A percentile compares a stretch with the other conserved stretches of the same genome.
Conservation (phyloP, 1,284 basidiomycete genomes). For the Mrakiaceae sp. region DNA sequence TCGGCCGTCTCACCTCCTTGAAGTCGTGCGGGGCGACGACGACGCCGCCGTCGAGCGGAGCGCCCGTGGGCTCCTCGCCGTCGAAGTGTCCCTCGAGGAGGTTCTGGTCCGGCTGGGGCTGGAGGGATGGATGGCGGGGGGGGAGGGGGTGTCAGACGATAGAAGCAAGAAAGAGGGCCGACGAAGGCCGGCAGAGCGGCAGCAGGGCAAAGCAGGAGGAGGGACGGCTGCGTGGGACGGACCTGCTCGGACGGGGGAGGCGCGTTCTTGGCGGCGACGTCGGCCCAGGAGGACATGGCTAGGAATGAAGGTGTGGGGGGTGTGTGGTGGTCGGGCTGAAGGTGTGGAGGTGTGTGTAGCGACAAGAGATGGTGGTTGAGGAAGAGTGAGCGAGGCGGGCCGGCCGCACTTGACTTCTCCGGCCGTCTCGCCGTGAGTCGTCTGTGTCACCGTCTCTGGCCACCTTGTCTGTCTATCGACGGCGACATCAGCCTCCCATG, state of each 20-base stretch:
- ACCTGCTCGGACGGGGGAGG: constrained; percentile 14
- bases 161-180: background rate
- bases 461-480: too few species aligned
- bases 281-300: background rate
- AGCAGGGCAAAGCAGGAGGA: constrained; percentile 16
- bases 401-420: too few species aligned
- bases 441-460: too few species aligned
- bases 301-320: too few species aligned
- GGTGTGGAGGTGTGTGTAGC: too few species aligned
- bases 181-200: background rate
- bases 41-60: constrained; percentile 2
- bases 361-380: too few species aligned
- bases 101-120: constrained; percentile 13
- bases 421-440: too few species aligned
- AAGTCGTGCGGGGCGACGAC: constrained; percentile 12
- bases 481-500: too few species aligned
- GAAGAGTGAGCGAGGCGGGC: too few species aligned
- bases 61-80: background rate
- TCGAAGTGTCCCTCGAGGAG: constrained; percentile 14
- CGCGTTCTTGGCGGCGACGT: constrained; percentile 12
- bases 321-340: too few species aligned
- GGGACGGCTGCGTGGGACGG: background rate
- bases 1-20: constrained; percentile 12
- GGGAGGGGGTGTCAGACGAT: background rate
- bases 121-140: background rate